phyloP scores from a whole-genome alignment of 345 rosid species.

The Acer saccharum region DNA sequence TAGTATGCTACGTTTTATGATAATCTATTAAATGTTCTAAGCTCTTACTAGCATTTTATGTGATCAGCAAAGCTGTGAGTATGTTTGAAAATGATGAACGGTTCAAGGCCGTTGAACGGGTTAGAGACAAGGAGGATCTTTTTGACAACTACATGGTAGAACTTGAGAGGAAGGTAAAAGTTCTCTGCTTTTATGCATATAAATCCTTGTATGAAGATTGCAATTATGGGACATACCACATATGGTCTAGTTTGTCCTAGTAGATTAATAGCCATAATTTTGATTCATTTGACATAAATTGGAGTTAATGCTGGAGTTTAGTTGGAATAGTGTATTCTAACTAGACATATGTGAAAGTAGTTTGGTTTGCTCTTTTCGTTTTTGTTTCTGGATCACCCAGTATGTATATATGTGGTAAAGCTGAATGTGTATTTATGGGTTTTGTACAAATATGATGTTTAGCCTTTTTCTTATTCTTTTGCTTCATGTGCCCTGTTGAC shows the following conservation, averaged over 20 bases:
- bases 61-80: slow-evolving; percentile 77
- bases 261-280: neutral
- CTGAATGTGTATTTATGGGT: neutral
- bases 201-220: neutral
- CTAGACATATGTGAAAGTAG: neutral
- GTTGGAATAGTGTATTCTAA: neutral
- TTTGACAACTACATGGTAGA: slow-evolving; percentile 84
- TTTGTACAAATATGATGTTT: neutral
- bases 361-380: neutral
- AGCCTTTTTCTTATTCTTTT: neutral
- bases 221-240: neutral
- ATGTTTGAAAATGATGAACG: slow-evolving; percentile 95
- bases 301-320: neutral
- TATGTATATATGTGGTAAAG: neutral
- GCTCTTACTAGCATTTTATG: slow-evolving; percentile 30
- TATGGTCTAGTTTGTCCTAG: neutral
- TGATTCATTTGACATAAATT: neutral
- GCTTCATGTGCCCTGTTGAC: neutral
- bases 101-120: slow-evolving; percentile 88
- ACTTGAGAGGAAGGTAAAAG: slow-evolving; percentile 88
- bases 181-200: neutral
- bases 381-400: slow-evolving; percentile 4
- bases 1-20: neutral
- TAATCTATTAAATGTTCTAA: slow-evolving; percentile 9
- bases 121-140: slow-evolving; percentile 91